Evolutionary conservation across 768 basidiomycete genomes (phyloP), one percentile per base, ranked within the genome.

Genomic region (Naganishia vaughanmartiniae): DNA sequence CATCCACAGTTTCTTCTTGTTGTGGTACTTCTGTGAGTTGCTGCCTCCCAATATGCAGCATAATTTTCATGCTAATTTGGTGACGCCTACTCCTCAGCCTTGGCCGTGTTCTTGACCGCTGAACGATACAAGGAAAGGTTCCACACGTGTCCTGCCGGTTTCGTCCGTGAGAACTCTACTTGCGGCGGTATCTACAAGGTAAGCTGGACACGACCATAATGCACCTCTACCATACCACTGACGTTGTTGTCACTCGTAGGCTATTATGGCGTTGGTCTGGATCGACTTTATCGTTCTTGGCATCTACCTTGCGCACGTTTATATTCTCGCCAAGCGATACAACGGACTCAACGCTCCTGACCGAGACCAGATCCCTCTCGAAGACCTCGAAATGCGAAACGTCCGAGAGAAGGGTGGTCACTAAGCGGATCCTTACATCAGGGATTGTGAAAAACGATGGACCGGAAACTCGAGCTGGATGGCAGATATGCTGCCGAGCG

Each of bases 11-110:
- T 30, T 56, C 34, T 68, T 69, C 67, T 33, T 54, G 11, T 34
- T 63, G 36, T 72, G 67, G 67, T 72, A 72, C 71, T 66, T 72
- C 28, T 46, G 71, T 72, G 36, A 72, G 71, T 67, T 21, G 28
- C 28, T n/a, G 10, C 21, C 11, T 42, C 4, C 7, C 4, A 30
- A 21, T 12, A 34, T 4, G 21, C 24, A 34, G 19, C 21, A 15
- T 34, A 12, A n/a, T 17, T 34, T 26, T 39, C 34, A 24, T 26
- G 7, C 51, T 36, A 5, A 30, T 30, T 3, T 42, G 4, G 24
- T 68, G 67, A 46, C 55, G 48, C 45, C n/a, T 39, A 24, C 30
- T 53, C 19, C 24, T 60, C 31, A 72, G 71, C 55, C 28, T 24
- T 72, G 54, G 71, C 71, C 56, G 58, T 72, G 14, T 57, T 57